Evolutionary conservation across 1,284 basidiomycete genomes (phyloP).

Genomic region (Ganoderma lucidum): DNA sequence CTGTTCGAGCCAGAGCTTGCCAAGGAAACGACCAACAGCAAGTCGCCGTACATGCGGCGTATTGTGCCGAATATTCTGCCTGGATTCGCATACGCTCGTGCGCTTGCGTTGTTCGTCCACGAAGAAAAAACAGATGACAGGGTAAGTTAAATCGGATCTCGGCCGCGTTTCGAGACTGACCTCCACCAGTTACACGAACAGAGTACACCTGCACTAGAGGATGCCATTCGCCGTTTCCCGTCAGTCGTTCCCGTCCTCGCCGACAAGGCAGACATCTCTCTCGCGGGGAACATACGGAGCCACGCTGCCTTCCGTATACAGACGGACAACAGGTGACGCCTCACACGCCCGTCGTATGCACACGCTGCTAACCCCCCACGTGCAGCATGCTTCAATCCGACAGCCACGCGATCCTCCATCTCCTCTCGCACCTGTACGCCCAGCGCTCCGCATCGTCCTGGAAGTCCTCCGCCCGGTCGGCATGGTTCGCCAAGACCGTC

Average conservation of each 20-base stretch:
- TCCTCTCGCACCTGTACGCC: constrained; percentile 88
- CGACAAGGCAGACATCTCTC: constrained; percentile 79
- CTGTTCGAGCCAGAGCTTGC: constrained; percentile 47
- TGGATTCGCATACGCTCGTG: constrained; percentile 83
- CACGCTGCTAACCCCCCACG: not conserved
- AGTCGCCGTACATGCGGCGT: constrained; percentile 49
- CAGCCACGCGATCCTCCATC: constrained; percentile 57
- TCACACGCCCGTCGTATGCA: no score
- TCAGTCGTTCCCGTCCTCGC: constrained; percentile 82
- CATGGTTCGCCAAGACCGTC: constrained; percentile 76
- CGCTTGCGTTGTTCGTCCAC: constrained; percentile 70
- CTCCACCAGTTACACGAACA: constrained; percentile 55
- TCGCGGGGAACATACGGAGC: constrained; percentile 65
- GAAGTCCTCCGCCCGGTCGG: constrained; percentile 73
- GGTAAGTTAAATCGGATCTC: constrained; percentile 42
- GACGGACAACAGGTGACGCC: constrained; percentile 66
- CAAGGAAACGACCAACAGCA: constrained; percentile 51
- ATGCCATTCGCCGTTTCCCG: constrained; percentile 83
- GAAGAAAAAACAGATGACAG: constrained; percentile 61
- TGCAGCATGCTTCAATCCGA: constrained; percentile 21
- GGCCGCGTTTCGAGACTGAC: not conserved
- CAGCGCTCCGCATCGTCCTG: constrained; percentile 80
- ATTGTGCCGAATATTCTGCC: constrained; percentile 54
- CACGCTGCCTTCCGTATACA: constrained; percentile 75
- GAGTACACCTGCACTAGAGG: constrained; percentile 71